Base-by-base conservation (phyloP, 306 rosid species). In the Sicyos edulis region DNA sequence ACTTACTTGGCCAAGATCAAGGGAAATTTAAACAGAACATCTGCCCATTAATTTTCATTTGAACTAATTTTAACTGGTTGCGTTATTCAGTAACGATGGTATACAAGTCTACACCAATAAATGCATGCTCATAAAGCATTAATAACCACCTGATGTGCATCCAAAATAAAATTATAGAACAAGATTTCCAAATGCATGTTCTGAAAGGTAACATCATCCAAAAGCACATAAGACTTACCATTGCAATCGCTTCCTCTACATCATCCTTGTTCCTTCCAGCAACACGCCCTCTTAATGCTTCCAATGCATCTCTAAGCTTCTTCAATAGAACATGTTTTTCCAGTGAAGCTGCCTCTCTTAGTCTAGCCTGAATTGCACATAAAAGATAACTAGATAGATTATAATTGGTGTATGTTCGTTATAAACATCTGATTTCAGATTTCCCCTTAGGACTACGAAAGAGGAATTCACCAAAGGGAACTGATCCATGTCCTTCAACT, bases 291-390 rank as follows among this genome's bases (percentile, higher is more conserved):
- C 84, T 89, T 78, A 92, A 82, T 79, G 89, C 87, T 80, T 92
- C 92, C 72, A 92, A 82, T 17, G 96, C 97, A 88, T 92, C 97
- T 63, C 95, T 82, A 57, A 92, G 96, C 91, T 92, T 92, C 87
- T 89, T 92, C 83, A 92, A 81, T 74, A 92, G 88, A 57, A 92
- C 96, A 50, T 89, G 96, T 67, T 92, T 92, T 75, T 92, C 97
- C 77, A 92, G 77, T 4, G 97, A 89, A 59, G 96, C 95, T 54
- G 95, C 97, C 72, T 88, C 97, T 75, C 92, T 83, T 26, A 89
- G 92, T 84, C 88, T 88, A 57, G 96, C 96, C 97, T 92, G 89
- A 74, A 85, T 60, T 68, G 76, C 79, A 79, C 68, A 83, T 8
- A 50, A 6, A 40, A 40, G 6, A 40, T 53, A 44, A 79, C 45